Evolutionary conservation across 192 early-diverging fungal genomes (phyloP).

Genomic region (Umbelopsis vinacea): DNA sequence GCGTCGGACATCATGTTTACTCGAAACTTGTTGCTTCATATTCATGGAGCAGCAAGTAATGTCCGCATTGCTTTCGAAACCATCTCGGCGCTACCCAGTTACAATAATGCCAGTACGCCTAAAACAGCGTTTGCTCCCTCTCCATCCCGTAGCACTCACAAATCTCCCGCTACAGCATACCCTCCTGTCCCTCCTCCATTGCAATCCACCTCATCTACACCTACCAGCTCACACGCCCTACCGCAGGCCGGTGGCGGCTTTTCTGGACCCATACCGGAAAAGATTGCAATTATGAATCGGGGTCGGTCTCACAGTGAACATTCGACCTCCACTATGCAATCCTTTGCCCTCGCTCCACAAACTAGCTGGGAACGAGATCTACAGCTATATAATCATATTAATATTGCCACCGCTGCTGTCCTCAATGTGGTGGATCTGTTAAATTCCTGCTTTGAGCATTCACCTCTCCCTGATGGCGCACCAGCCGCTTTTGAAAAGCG

Average conservation of each 20-base stretch:
- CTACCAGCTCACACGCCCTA: constrained; percentile 6
- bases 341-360: constrained; percentile 15
- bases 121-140: constrained; percentile 16
- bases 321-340: not conserved
- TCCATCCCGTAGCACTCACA: not conserved
- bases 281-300: not conserved
- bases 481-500: constrained; percentile 18
- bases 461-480: not conserved
- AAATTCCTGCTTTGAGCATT: constrained; percentile 23
- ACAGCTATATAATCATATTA: constrained; percentile 31
- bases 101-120: not conserved
- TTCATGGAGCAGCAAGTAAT: constrained; percentile 33
- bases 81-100: constrained; percentile 12
- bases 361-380: constrained; percentile 20
- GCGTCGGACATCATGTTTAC: constrained; percentile 28
- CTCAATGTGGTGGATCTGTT: constrained; percentile 28
- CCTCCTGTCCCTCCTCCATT: constrained; percentile 1
- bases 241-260: constrained; percentile 1
- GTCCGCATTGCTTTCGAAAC: constrained; percentile 33
- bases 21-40: constrained; percentile 26
- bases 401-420: constrained; percentile 26
- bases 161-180: not conserved
- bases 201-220: constrained; percentile 16
- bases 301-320: constrained; percentile 27
- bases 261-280: not conserved